Evolutionary conservation across 371 early-diverging fungal genomes (phyloP).

Genomic region (Vairimorpha necatrix): DNA sequence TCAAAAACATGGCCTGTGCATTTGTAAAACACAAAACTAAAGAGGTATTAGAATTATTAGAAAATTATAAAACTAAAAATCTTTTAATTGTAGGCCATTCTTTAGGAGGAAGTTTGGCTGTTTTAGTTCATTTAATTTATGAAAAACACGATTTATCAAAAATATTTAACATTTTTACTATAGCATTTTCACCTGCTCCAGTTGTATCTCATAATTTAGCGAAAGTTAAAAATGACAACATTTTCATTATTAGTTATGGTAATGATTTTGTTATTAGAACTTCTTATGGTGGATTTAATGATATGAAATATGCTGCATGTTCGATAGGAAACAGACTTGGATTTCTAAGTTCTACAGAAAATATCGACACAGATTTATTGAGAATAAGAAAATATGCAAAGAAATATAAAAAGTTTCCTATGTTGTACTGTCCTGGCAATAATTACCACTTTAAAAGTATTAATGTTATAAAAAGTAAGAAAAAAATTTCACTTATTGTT

Average conservation of each 20-base stretch:
- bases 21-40: slow-evolving; percentile 49
- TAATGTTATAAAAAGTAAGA: slow-evolving; percentile 1
- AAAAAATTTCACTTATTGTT: slow-evolving; percentile 20
- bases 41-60: slow-evolving; percentile 19
- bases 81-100: slow-evolving; percentile 62
- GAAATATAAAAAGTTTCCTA: slow-evolving; percentile 40
- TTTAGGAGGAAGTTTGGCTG: slow-evolving; percentile 59
- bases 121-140: slow-evolving; percentile 52
- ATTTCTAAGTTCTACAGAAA: slow-evolving; percentile 30
- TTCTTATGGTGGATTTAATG: slow-evolving; percentile 58
- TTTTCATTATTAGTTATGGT: slow-evolving; percentile 55
- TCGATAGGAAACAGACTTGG: slow-evolving; percentile 50
- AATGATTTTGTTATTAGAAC: slow-evolving; percentile 60
- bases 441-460: slow-evolving; percentile 50
- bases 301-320: slow-evolving; percentile 57
- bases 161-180: slow-evolving; percentile 15
- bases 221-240: slow-evolving; percentile 1
- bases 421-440: slow-evolving; percentile 62
- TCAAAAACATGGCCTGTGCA: slow-evolving; percentile 47
- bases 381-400: slow-evolving; percentile 48
- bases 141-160: slow-evolving; percentile 12
- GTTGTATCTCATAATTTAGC: slow-evolving; percentile 48
- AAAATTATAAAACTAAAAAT: slow-evolving; percentile 24
- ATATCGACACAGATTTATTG: slow-evolving; percentile 43
- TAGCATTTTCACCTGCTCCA: slow-evolving; percentile 46